Conservation (phyloP, 179 eudicot species). For the Nepenthes alata region DNA sequence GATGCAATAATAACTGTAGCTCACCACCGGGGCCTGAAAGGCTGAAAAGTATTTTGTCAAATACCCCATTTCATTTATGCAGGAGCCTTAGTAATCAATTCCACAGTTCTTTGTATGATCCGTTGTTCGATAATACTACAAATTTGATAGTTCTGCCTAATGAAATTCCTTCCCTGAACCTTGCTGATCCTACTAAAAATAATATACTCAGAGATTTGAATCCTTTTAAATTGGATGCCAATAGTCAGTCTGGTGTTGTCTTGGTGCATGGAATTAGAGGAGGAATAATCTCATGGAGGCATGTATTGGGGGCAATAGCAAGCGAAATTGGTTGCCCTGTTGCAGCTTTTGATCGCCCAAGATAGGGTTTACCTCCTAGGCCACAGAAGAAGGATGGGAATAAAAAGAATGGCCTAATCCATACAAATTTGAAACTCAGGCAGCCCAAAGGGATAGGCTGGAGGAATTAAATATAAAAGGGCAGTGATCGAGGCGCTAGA, state of each 20-base stretch:
- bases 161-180: constrained; percentile 5
- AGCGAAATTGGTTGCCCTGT: constrained; percentile 60
- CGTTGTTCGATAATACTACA: constrained; percentile 10
- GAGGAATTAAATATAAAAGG: constrained; percentile 11
- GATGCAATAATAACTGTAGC: constrained; percentile 23
- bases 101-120: constrained; percentile 37
- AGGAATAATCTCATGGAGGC: constrained; percentile 95
- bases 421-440: constrained; percentile 66
- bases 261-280: constrained; percentile 95
- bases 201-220: no score
- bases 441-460: neutral
- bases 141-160: constrained; percentile 36
- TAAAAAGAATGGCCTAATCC: constrained; percentile 63
- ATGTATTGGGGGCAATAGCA: constrained; percentile 66
- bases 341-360: constrained; percentile 24
- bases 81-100: constrained; percentile 71
- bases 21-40: constrained; percentile 27
- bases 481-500: constrained; percentile 46
- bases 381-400: constrained; percentile 12
- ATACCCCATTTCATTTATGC: constrained; percentile 34
- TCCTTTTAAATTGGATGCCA: no score
- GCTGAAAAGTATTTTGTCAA: constrained; percentile 20
- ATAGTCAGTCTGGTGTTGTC: neutral
- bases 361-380: constrained; percentile 95
- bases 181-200: no score